phyloP scores from a whole-genome alignment of 768 basidiomycete species.

The Trametes cubensis region DNA sequence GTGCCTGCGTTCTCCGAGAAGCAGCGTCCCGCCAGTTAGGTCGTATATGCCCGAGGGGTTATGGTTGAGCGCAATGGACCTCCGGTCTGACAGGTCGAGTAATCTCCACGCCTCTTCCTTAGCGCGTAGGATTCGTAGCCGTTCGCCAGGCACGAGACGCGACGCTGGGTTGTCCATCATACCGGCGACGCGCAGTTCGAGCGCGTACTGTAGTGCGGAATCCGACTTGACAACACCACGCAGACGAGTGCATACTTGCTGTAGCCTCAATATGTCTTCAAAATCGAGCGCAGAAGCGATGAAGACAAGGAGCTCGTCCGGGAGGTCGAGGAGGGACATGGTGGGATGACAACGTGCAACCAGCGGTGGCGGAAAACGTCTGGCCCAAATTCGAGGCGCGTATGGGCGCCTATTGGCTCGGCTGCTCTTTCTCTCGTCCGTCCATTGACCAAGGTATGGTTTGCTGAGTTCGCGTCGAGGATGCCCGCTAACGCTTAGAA shows the following conservation, averaged over 20 bases:
- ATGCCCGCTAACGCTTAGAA: too few species aligned
- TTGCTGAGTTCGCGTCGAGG: background rate
- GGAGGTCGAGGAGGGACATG: conserved; percentile 24
- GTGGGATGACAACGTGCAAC: background rate
- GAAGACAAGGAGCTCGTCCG: conserved; percentile 25
- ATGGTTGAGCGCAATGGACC: conserved; percentile 13
- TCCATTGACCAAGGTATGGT: background rate
- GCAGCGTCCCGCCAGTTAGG: conserved; percentile 29
- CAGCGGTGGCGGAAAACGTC: background rate
- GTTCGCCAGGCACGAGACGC: conserved; percentile 21
- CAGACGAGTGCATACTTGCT: conserved; percentile 9
- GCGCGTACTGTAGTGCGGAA: conserved; percentile 22
- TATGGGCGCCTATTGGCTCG: conserved; percentile 1
- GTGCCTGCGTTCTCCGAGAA: conserved; percentile 26
- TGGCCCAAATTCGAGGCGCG: background rate
- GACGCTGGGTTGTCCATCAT: conserved; percentile 24
- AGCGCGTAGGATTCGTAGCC: conserved; percentile 11
- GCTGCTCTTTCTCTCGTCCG: background rate
- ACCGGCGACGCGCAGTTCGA: conserved; percentile 20
- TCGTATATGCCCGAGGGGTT: conserved; percentile 32
- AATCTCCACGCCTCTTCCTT: conserved; percentile 22
- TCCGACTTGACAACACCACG: conserved; percentile 11
- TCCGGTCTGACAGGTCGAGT: conserved; percentile 15
- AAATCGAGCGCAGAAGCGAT: conserved; percentile 18
- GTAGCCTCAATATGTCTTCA: background rate